These are phyloP conservation scores for Leccinum arenicola DNA, from an alignment of 768 basidiomycete species.

Conservation along the genomic window DNA sequence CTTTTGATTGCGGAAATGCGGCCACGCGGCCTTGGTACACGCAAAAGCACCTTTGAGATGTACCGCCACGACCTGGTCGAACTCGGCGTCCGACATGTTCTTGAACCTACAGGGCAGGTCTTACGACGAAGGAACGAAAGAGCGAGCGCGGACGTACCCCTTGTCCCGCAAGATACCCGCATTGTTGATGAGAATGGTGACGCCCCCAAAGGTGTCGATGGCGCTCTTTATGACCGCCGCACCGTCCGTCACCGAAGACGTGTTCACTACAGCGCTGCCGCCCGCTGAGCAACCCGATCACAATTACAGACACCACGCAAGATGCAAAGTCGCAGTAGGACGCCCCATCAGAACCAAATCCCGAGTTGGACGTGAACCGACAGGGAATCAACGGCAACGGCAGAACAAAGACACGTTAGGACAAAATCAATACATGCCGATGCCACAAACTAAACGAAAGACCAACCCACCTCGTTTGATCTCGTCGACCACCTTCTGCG, in stretches of 20 bases:
- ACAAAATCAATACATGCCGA: neutral
- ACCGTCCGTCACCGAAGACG: conserved; percentile 85
- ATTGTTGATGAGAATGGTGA: conserved; percentile 94
- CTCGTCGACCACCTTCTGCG: conserved; percentile 89
- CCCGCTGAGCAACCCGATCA: conserved; percentile 50
- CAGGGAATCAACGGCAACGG: too few relatives aligned
- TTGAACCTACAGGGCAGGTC: conserved; percentile 65
- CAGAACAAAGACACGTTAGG: neutral
- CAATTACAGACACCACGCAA: too few relatives aligned
- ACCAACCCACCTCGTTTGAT: conserved; percentile 65
- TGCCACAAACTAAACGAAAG: neutral
- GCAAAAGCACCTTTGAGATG: conserved; percentile 93
- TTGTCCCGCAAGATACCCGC: conserved; percentile 87
- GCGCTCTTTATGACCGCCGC: conserved; percentile 83
- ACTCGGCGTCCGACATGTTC: conserved; percentile 95
- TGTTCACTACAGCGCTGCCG: conserved; percentile 85
- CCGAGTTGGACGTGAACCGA: neutral
- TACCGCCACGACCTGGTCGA: conserved; percentile 84
- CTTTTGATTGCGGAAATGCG: conserved; percentile 90
- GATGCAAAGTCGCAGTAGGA: too few relatives aligned
- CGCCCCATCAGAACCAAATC: neutral
- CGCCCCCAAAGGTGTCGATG: conserved; percentile 75
- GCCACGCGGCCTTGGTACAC: conserved; percentile 95
- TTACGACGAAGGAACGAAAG: neutral
- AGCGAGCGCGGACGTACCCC: conserved; percentile 44